Base-by-base conservation (phyloP, 345 rosid genomes). In the Anastatica hierochuntica region DNA sequence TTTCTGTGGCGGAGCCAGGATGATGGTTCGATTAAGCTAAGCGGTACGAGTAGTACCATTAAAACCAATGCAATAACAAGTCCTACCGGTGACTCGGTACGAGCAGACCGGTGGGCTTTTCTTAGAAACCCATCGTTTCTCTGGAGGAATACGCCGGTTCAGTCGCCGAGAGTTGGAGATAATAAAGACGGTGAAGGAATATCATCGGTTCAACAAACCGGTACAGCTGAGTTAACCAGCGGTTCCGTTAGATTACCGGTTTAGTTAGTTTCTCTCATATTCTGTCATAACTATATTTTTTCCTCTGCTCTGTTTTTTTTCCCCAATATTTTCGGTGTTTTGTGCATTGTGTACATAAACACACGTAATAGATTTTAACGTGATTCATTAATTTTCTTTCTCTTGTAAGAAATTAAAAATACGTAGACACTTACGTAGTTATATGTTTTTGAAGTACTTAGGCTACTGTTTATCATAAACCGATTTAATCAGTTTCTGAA, bases 51-150 rank as follows among this genome's bases (percentile, higher is more conserved):
- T 37, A 58, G 55, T n/a, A n/a, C n/a, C 36, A 6, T 51, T 29
- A 45, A 26, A 43, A 27, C 20, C 10, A 53, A 59, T 49, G 17
- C 12, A 6, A 26, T 10, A 12, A 43, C 39, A 10, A 66, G 53
- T 43, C 65, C 65, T 8, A 41, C 49, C 29, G 49, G 65, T 58
- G 65, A 66, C 1, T 36, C 71, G 29, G 67, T 53, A 33, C 60
- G 35, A 38, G 65, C 83, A 12, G 94, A 75, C 53, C 74, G 87
- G 63, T 79, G 85, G 94, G 50, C 26, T 20, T 73, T 79, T 16
- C 66, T 52, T 10, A 49, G 35, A 30, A 68, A 76, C 1, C 79
- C 88, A 1, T 74, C 81, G 8, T 71, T 84, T 59, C 30, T 81
- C 1, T 49, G 68, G 10, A 78, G 86, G 46, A 74, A 67, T 17